Base-by-base conservation (phyloP, 1,284 basidiomycete species). In the Earliella scabrosa region DNA sequence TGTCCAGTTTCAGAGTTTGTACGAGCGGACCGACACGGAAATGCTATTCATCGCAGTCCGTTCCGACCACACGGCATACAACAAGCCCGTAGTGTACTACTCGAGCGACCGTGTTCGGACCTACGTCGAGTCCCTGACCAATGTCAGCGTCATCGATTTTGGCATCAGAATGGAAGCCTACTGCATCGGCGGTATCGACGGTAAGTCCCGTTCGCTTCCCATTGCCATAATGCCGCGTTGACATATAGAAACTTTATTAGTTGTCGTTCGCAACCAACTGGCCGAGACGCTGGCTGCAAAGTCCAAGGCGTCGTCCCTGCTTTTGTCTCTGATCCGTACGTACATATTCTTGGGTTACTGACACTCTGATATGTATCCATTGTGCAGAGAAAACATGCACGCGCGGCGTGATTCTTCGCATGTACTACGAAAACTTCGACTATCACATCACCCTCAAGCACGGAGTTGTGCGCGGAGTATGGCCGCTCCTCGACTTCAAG, bases 401-500 rank as follows among this genome's bases (percentile, higher is more conserved):
- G 18, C 60, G 54, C 10, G 48, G 38, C 27, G 49, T 39, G 18
- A 54, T 63, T 18, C 16, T 43, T 4, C 41, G 51, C 24, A 68
- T 67, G 67, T 51, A 43, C 11, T 69, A 70, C 55, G 29, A 49
- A 23, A 61, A 64, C 44, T 70, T 70, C 54, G 59, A 66, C 26
- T 35, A 50, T 11, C 56, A 57, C 32, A 65, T 69, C 58, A 69
- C 67, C 9, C 39, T 46, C 7, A 51, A 45, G 27, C 49, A 59
- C 26, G 54, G 63, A 29, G 54, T 70, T 39, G 52, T 68, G 23
- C 31, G 65, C 46, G 58, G 65, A 36, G 57, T 56, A 36, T 70
- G 69, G 69, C 68, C 68, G 16, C 56, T n/a, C 9, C 16, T 14
- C 36, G 18, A 2, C 18, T 68, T 70, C 58, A 52, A 52, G 29